Percentiles rank a stretch among this genome's conserved stretches.
phyloP scores from a whole-genome alignment of 1,284 basidiomycete genomes.

The Malassezia sp. region DNA sequence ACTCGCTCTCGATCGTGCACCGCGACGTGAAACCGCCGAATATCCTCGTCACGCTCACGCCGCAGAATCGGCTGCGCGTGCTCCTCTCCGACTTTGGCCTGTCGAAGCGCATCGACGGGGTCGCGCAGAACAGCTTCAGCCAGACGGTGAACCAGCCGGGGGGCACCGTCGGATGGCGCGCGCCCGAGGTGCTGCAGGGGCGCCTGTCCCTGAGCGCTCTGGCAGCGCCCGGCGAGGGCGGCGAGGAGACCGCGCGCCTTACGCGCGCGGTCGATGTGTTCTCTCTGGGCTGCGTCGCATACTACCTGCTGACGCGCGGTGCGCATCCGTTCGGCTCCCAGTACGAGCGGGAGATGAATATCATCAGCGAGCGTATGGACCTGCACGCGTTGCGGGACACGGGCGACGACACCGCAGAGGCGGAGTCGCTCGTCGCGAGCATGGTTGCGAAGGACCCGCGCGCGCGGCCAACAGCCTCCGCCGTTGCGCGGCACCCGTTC shows the following conservation, averaged over 20 bases:
- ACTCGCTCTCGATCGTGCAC: constrained; percentile 89
- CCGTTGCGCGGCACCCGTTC: constrained; percentile 80
- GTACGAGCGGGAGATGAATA: constrained; percentile 45
- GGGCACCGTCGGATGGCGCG: constrained; percentile 44
- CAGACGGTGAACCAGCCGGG: constrained; percentile 43
- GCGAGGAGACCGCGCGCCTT: constrained; percentile 27
- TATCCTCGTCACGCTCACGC: constrained; percentile 59
- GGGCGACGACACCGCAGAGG: constrained; percentile 41
- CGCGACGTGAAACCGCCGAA: constrained; percentile 98
- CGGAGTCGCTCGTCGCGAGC: constrained; percentile 34
- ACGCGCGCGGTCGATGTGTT: constrained; percentile 45
- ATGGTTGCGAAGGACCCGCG: constrained; percentile 34
- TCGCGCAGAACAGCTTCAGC: constrained; percentile 41
- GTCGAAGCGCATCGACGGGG: constrained; percentile 39
- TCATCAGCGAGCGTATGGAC: constrained; percentile 29
- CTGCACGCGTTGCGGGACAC: constrained; percentile 28
- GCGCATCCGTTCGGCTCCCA: constrained; percentile 42
- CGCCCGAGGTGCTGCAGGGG: constrained; percentile 42
- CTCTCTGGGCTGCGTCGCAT: constrained; percentile 42
- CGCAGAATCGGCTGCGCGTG: constrained; percentile 38
- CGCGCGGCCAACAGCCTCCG: constrained; percentile 69
- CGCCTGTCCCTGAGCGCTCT: constrained; percentile 26
- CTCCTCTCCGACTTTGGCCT: constrained; percentile 45
- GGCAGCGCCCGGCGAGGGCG: constrained; percentile 16
- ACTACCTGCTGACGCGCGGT: constrained; percentile 42